Evolutionary conservation across 371 early-diverging fungal genomes (phyloP).

Genomic region (Amoeboaphelidium occidentale): DNA sequence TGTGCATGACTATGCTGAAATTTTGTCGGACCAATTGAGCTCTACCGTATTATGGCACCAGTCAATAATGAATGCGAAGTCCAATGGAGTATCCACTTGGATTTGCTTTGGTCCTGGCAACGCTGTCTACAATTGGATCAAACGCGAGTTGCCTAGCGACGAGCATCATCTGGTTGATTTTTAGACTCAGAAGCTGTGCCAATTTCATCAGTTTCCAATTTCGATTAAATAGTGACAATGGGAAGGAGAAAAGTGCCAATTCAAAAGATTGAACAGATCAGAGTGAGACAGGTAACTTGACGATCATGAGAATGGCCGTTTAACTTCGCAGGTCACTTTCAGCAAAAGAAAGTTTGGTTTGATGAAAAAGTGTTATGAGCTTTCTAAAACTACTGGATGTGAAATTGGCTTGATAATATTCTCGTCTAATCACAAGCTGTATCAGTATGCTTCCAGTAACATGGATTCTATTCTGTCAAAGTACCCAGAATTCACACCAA

Average conservation of each 20-base stretch:
- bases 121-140: no score
- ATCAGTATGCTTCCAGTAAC: conserved; percentile 63
- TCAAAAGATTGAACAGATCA: conserved; percentile 12
- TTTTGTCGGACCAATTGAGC: no score
- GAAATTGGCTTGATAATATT: conserved; percentile 87
- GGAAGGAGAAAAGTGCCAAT: conserved; percentile 12
- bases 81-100: no score
- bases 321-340: conserved; percentile 55
- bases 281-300: conserved; percentile 6
- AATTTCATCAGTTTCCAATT: no score
- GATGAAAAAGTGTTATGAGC: conserved; percentile 98
- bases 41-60: no score
- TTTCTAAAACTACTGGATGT: conserved; percentile 88
- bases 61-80: no score
- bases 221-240: background rate
- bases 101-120: no score
- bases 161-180: no score
- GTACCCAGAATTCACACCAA: conserved; percentile 40
- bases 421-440: conserved; percentile 12
- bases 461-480: conserved; percentile 73
- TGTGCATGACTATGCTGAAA: no score
- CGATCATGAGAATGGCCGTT: background rate
- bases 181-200: no score
- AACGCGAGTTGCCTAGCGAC: no score
- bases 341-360: conserved; percentile 91